Percentiles rank a stretch among this genome's conserved stretches.
phyloP scores from a whole-genome alignment of 345 rosid genomes.

The Syzygium aromaticum region DNA sequence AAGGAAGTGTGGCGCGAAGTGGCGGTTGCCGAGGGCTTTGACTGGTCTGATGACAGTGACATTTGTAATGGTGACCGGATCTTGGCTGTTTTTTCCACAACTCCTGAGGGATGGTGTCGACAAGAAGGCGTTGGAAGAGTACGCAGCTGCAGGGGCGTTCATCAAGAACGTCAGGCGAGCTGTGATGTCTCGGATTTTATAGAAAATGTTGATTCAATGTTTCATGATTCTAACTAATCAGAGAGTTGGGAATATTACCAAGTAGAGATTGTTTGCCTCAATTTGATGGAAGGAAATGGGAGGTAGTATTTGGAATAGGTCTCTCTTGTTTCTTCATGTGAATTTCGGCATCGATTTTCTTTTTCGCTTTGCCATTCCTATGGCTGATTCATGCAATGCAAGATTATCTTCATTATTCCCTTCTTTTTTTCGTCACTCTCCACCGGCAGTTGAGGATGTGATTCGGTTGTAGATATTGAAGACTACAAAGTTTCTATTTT shows the following conservation, averaged over 20 bases:
- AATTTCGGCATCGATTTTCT: background rate
- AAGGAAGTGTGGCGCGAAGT: constrained; percentile 31
- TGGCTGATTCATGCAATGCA: background rate
- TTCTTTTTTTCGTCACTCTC: background rate
- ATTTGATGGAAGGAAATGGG: background rate
- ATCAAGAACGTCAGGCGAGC: background rate
- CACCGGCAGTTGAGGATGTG: background rate
- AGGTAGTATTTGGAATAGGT: background rate
- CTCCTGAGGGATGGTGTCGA: constrained; percentile 12
- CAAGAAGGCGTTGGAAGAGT: constrained; percentile 22
- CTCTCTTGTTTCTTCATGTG: background rate
- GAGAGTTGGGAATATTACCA: background rate
- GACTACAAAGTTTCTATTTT: background rate
- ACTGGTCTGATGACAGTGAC: constrained; percentile 23
- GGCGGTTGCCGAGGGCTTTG: constrained; percentile 32
- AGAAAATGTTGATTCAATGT: background rate
- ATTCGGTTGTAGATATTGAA: background rate
- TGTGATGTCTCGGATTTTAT: background rate
- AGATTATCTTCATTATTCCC: background rate
- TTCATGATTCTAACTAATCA: background rate
- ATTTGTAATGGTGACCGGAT: constrained; percentile 16
- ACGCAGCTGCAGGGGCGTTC: constrained; percentile 19
- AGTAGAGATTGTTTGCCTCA: background rate
- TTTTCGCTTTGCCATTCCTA: background rate
- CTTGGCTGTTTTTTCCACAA: constrained; percentile 27